These are phyloP conservation scores for Trypanosoma rangeli DNA, from an alignment of 208 protist genomes.

Conservation along the genomic window DNA sequence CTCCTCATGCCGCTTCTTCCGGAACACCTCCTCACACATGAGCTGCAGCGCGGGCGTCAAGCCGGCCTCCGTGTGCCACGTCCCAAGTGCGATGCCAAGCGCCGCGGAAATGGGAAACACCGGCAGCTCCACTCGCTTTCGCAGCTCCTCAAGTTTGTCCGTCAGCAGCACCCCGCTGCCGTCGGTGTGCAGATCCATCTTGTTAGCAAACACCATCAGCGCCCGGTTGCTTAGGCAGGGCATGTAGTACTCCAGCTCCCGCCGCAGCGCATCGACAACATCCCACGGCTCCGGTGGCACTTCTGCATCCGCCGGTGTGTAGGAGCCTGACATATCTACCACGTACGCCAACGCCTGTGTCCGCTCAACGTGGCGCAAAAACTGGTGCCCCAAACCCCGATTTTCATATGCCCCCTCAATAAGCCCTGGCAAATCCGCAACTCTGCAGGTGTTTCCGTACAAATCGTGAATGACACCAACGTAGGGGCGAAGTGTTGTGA, in stretches of 20 bases:
- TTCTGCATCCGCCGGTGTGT: slow-evolving; percentile 38
- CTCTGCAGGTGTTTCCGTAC: slow-evolving; percentile 77
- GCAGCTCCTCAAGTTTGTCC: slow-evolving; percentile 69
- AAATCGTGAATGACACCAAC: slow-evolving; percentile 86
- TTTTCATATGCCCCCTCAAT: slow-evolving; percentile 92
- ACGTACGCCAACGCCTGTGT: slow-evolving; percentile 86
- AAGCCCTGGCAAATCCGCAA: slow-evolving; percentile 91
- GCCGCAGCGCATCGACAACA: slow-evolving; percentile 68
- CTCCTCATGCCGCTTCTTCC: slow-evolving; percentile 43
- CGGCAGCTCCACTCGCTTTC: slow-evolving; percentile 54
- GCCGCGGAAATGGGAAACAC: slow-evolving; percentile 92
- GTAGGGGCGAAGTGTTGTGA: slow-evolving; percentile 91
- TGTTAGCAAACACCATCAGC: slow-evolving; percentile 89
- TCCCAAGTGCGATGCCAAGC: slow-evolving; percentile 61
- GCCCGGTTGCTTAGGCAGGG: slow-evolving; percentile 63
- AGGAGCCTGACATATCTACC: slow-evolving; percentile 86
- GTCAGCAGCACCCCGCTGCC: slow-evolving; percentile 35
- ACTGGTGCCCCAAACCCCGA: slow-evolving; percentile 86
- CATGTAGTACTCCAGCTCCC: slow-evolving; percentile 89
- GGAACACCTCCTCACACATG: slow-evolving; percentile 71
- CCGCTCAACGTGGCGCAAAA: slow-evolving; percentile 92
- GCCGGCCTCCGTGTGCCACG: slow-evolving; percentile 47
- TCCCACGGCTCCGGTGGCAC: slow-evolving; percentile 72
- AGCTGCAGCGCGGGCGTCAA: slow-evolving; percentile 61
- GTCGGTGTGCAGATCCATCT: slow-evolving; percentile 87